Evolutionary conservation across 2,329 filamentous ascomycete species (phyloP), one percentile per base, ranked within the genome.

Genomic region (Acephala macrosclerotiorum): DNA sequence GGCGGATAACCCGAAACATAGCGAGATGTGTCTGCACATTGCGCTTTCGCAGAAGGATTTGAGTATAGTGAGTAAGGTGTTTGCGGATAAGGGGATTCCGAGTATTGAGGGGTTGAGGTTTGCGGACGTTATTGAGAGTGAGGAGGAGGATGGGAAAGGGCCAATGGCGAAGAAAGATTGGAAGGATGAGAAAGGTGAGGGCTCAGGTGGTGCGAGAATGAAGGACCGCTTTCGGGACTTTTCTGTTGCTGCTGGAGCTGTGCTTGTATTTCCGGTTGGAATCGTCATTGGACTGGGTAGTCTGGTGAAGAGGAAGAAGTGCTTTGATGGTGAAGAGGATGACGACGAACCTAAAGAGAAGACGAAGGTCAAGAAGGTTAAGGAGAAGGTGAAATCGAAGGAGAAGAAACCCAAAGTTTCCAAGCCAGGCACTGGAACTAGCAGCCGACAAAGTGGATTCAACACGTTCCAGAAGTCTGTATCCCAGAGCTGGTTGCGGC

Each of bases 21-120:
- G 57, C 47, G 62, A 64, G 29, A 63, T 63, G 62, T 64, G 62
- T 36, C 35, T 64, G 5, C 62, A 64, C 22, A 47, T 64, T 47
- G 58, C 62, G 47, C 45, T 64, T n/a, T 60, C 62, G 8, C 62
- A 60, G 29, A n/a, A 25, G n/a, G 35, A 64, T 36, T 49, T 3
- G 20, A 47, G 47, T 22, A 14, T 8, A 16, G 45, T 64, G n/a
- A 35, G 33, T 18, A 64, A 55, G 36, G 26, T 55, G 3, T 64
- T 64, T 47, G 45, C 62, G 6, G 49, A 60, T 47, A 64, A 64
- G 36, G 62, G 62, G 4, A 60, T 64, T 26, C 62, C 57, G 25
- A 64, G 45, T 47, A 36, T 64, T 3, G 62, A 64, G 38, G 51
- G 62, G 33, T 36, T 64, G 47, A 55, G 57, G 26, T 60, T 64